A percentile compares a stretch with the other conserved stretches of the same genome.
phyloP scores from a whole-genome alignment of 164 flowering plant species.

The Chimonanthus praecox region DNA sequence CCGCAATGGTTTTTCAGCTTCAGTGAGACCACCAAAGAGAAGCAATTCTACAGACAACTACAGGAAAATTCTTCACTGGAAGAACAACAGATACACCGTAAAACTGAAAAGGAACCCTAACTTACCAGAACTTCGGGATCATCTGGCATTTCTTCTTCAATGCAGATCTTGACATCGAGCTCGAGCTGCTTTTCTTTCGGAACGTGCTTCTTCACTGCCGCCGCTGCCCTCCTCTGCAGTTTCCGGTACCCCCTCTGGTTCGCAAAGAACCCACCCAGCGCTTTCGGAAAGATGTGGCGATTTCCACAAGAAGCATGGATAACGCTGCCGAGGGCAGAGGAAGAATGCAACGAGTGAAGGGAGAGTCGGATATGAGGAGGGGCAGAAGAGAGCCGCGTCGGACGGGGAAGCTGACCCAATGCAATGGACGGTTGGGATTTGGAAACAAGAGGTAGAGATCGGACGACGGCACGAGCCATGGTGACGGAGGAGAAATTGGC shows the following conservation, averaged over 20 bases:
- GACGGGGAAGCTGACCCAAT: not conserved
- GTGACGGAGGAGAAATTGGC: slow-evolving; percentile 10
- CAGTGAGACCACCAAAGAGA: no score
- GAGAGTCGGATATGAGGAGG: slow-evolving; percentile 5
- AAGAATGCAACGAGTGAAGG: slow-evolving; percentile 9
- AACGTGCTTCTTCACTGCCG: slow-evolving; percentile 30
- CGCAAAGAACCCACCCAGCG: slow-evolving; percentile 16
- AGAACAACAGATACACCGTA: not conserved
- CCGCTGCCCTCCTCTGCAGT: slow-evolving; percentile 15
- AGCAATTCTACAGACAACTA: no score
- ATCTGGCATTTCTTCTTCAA: slow-evolving; percentile 80
- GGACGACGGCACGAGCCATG: slow-evolving; percentile 22
- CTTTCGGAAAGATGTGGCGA: slow-evolving; percentile 1
- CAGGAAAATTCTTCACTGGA: no score
- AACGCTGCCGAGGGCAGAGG: slow-evolving; percentile 21
- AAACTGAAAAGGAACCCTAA: not conserved
- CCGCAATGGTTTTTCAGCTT: no score
- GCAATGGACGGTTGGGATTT: slow-evolving; percentile 7
- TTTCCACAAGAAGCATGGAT: slow-evolving; percentile 18
- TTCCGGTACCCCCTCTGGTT: slow-evolving; percentile 35
- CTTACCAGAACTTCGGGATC: slow-evolving; percentile 74
- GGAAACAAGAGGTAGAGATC: slow-evolving; percentile 19
- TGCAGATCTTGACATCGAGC: slow-evolving; percentile 66
- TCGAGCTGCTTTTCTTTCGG: slow-evolving; percentile 54
- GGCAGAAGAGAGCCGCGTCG: not conserved